Evolutionary conservation across 805 yeast species (phyloP), one percentile per base, ranked within the genome.

Genomic region (Starmerella apis): DNA sequence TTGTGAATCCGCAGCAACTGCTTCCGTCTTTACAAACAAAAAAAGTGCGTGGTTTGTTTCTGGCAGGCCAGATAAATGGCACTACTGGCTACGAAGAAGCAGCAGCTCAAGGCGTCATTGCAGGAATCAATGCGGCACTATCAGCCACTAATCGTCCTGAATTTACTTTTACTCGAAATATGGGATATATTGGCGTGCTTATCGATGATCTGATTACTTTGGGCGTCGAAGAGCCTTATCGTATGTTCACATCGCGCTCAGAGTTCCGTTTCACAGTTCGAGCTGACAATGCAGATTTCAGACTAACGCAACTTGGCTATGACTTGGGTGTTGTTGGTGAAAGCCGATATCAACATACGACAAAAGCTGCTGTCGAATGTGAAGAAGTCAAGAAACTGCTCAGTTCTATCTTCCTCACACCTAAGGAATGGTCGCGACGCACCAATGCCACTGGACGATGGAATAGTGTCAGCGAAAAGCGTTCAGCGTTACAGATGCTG

Each of bases 41-140:
- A 59, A 65, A 75, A 3, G 78, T 92, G 2, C 67, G 73, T 10
- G 96, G 96, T 0, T 66, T 92, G 32, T 92, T 68, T 63, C 69
- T 92, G 41, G 99, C 98, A 0, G 99, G 99, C 1, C 99, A 92
- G 65, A 92, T 92, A 37, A 92, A 92, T 62, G 99, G 99, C 30
- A 92, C 99, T 0, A 92, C 99, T 0, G 99, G 99, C 0, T 92
- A 92, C 60, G 99, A 92, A 68, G 99, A 92, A 64, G 99, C 99
- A 0, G 95, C 96, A 2, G 83, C 97, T 0, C 98, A 92, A 62
- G 99, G 99, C 1, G 73, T 86, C 48, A 68, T 92, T 41, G 98
- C 99, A 1, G 99, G 99, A 9, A 81, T 88, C 35, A 92, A 92
- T 65, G 96, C 98, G 0, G 96, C 95, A 0, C 68, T 86, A 23